These are phyloP conservation scores for Monascus purpureus DNA, from an alignment of 495 filamentous ascomycete genomes.

Conservation along the genomic window DNA sequence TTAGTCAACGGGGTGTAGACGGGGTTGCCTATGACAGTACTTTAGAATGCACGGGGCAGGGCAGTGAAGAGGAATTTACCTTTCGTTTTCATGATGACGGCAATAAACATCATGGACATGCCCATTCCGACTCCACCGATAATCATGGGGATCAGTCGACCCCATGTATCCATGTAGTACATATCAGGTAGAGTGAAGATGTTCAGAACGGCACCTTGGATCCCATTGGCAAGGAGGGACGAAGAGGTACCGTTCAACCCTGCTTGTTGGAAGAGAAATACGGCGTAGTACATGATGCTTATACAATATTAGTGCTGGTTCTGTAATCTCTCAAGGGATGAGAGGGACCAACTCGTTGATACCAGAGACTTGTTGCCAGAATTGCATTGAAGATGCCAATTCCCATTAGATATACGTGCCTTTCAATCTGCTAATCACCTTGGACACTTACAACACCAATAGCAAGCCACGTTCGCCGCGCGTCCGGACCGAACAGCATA, in stretches of 20 bases:
- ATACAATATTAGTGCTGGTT: too few relatives aligned
- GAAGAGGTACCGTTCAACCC: slow-evolving; percentile 7
- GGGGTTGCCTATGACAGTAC: slow-evolving; percentile 7
- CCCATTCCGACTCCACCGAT: slow-evolving; percentile 15
- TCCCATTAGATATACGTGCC: too few relatives aligned
- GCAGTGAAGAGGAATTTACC: slow-evolving; percentile 3
- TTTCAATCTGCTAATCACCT: too few relatives aligned
- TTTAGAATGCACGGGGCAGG: neutral
- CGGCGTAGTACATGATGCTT: slow-evolving; percentile 20
- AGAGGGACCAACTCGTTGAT: slow-evolving; percentile 14
- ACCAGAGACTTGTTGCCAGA: slow-evolving; percentile 18
- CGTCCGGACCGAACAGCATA: slow-evolving; percentile 12
- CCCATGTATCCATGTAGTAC: slow-evolving; percentile 15
- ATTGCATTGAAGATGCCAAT: slow-evolving; percentile 10
- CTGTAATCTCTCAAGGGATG: too few relatives aligned
- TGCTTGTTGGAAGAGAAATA: slow-evolving; percentile 14
- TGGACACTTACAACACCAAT: slow-evolving; percentile 15
- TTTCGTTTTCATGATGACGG: slow-evolving; percentile 13
- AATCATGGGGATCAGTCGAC: slow-evolving; percentile 11
- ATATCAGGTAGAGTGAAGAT: slow-evolving; percentile 13
- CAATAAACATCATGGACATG: slow-evolving; percentile 15
- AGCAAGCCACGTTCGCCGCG: slow-evolving; percentile 15
- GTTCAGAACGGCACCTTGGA: slow-evolving; percentile 12
- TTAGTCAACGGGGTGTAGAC: slow-evolving; percentile 11
- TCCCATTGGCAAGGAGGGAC: slow-evolving; percentile 13